phyloP scores from a whole-genome alignment of 257 asterid genomes.

The Forsythia suspensa region DNA sequence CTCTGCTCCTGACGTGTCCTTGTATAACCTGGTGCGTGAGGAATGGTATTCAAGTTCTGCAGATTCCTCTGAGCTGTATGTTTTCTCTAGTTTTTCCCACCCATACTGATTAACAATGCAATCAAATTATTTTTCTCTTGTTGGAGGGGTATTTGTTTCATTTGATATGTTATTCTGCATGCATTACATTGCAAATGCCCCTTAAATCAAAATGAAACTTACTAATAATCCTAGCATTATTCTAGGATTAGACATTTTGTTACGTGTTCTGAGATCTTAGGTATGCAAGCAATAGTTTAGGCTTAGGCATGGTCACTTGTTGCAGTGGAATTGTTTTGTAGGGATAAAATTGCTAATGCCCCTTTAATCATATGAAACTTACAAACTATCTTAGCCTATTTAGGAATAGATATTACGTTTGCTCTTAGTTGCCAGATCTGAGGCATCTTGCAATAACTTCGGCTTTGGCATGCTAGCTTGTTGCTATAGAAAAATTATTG shows the following conservation, averaged over 20 bases:
- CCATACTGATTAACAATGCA: background rate
- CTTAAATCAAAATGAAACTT: background rate
- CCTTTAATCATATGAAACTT: background rate
- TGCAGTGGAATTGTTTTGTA: background rate
- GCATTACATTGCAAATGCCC: background rate
- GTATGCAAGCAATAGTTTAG: background rate
- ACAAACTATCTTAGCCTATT: background rate
- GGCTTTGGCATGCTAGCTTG: background rate
- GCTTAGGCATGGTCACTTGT: background rate
- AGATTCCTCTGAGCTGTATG: constrained; percentile 64
- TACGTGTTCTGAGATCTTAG: background rate
- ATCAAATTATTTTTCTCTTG: too few species aligned
- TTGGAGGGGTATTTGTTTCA: background rate
- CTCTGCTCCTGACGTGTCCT: constrained; percentile 63
- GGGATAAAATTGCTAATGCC: background rate
- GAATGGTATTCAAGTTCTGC: constrained; percentile 47
- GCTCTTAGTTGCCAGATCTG: background rate
- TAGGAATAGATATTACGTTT: background rate
- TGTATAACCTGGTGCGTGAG: constrained; percentile 47
- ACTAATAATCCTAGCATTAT: background rate
- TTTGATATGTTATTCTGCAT: background rate
- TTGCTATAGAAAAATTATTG: too few species aligned
- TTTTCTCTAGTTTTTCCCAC: constrained; percentile 20
- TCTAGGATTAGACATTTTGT: background rate
- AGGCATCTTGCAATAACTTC: background rate